Evolutionary conservation across 345 rosid species (phyloP), one percentile per base, ranked within the genome.

Genomic region (Lenwebbia sp.): DNA sequence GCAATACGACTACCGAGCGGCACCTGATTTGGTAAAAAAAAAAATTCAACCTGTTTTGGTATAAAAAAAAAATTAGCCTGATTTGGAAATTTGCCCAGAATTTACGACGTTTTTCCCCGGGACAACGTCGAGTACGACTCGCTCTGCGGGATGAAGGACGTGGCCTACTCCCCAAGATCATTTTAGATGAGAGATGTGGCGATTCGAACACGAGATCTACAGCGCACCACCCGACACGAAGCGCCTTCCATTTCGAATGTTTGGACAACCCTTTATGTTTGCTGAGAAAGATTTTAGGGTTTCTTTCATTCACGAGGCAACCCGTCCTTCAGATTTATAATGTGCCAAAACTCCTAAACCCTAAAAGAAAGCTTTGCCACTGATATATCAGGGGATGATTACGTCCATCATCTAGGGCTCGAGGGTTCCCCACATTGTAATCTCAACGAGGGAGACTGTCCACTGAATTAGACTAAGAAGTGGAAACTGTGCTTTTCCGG

Each of bases 251-350:
- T 62, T 62, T 28, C 75, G 17, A 14, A 17, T 62, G 33, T 30
- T 22, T 30, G 44, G 76, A 65, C 21, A 65, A 28, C 76, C 41
- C 19, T 30, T 53, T 65, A 6, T 15, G 76, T 30, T 33, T 65
- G 17, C 13, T 4, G 37, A 15, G 81, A 37, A 70, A 37, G 11
- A 37, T 70, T 37, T 70, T 70, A 37, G 26, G 81, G 47, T 11
- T 70, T 50, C 14, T 70, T 37, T 3, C 21, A 37, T 22, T 37
- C 78, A 70, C 13, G 41, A 37, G 47, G 47, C 47, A 37, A 70
- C 2, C 1, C 0, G 7, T 19, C 2, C 7, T 70, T 37, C 0
- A 37, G 7, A 21, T 70, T 2, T 37, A 19, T 2, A 25, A 10
- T 5, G 22, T 19, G 47, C 37, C 47, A 9, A 70, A 19, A 10